Conservation (phyloP, 768 basidiomycete species). For the Rhodotorula babjevae region DNA sequence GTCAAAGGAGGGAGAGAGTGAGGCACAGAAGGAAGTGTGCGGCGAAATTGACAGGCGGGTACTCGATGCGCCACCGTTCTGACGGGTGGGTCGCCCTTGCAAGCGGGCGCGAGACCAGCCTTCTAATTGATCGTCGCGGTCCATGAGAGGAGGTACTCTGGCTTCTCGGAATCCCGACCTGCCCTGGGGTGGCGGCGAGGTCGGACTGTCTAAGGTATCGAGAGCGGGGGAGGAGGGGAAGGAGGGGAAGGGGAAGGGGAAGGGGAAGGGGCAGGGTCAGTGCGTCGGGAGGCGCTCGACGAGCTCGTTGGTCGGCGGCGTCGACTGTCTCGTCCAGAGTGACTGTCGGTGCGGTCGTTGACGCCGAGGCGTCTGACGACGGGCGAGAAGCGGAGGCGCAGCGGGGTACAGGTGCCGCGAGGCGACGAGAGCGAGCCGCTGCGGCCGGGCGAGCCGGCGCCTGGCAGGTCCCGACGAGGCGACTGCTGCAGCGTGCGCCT, state of each 20-base stretch:
- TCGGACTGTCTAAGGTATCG: constrained; percentile 27
- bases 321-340: too few relatives aligned
- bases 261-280: background rate
- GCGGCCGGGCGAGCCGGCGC: too few relatives aligned
- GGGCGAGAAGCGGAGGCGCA: too few relatives aligned
- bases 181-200: constrained; percentile 5
- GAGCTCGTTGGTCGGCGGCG: too few relatives aligned
- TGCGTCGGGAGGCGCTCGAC: too few relatives aligned
- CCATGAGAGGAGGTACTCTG: background rate
- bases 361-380: too few relatives aligned
- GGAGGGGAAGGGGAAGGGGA: background rate
- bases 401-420: too few relatives aligned
- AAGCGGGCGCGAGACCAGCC: background rate
- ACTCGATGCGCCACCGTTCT: background rate
- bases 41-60: constrained; percentile 4
- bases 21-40: background rate
- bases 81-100: background rate
- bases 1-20: too few relatives aligned
- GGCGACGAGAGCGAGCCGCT: too few relatives aligned
- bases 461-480: too few relatives aligned
- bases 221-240: background rate
- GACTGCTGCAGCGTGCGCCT: too few relatives aligned
- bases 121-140: constrained; percentile 11
- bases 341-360: too few relatives aligned
- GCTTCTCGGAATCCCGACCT: constrained; percentile 21